These are phyloP conservation scores for Xylaria telfairii DNA, from an alignment of 495 filamentous ascomycete genomes.

Conservation along the genomic window DNA sequence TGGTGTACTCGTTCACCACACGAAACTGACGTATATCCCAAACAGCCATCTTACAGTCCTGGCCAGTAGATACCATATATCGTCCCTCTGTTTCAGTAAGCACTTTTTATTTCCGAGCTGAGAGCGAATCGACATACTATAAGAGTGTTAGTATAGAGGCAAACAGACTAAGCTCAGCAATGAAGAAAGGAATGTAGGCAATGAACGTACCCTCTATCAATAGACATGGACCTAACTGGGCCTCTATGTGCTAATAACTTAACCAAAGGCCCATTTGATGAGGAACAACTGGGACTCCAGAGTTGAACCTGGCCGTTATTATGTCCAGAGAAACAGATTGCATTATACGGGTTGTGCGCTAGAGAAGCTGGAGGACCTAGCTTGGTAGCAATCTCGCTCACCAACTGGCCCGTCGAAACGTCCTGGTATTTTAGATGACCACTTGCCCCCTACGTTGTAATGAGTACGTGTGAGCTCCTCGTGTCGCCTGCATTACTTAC, in stretches of 20 bases:
- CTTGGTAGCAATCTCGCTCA: constrained; percentile 82
- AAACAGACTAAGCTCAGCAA: neutral
- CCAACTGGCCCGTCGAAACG: constrained; percentile 86
- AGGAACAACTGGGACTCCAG: constrained; percentile 85
- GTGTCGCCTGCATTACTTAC: constrained; percentile 51
- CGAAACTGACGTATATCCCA: constrained; percentile 97
- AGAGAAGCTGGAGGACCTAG: constrained; percentile 84
- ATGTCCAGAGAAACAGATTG: constrained; percentile 87
- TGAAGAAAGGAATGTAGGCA: too few species aligned
- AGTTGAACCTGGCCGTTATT: constrained; percentile 93
- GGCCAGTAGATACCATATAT: constrained; percentile 94
- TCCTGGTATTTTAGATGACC: constrained; percentile 94
- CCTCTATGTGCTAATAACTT: constrained; percentile 95
- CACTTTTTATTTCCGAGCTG: neutral
- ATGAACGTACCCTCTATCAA: constrained; percentile 65
- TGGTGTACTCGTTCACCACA: constrained; percentile 89
- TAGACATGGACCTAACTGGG: constrained; percentile 83
- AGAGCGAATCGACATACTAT: constrained; percentile 5
- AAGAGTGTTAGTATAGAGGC: constrained; percentile 3
- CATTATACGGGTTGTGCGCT: constrained; percentile 87
- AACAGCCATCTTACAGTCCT: constrained; percentile 89
- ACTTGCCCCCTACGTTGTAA: constrained; percentile 66
- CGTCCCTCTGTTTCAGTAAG: constrained; percentile 61
- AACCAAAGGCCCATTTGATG: constrained; percentile 76
- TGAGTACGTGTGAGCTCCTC: constrained; percentile 34